These are phyloP conservation scores for Eucalyptus fibrosa DNA, from an alignment of 345 rosid genomes.

Conservation along the genomic window DNA sequence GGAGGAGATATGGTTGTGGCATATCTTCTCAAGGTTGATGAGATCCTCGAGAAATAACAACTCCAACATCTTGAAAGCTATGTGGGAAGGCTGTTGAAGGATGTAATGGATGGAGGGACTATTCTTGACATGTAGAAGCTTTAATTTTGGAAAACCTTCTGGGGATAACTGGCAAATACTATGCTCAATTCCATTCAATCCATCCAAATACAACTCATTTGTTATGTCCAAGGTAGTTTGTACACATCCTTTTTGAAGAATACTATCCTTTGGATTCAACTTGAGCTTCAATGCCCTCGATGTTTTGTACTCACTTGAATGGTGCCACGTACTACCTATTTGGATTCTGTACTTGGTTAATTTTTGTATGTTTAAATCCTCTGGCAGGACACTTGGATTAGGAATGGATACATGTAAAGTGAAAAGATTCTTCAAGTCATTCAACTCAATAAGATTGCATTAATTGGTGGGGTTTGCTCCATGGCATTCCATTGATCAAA, in stretches of 20 bases:
- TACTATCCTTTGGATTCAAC: fast-evolving
- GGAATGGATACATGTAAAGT: not conserved
- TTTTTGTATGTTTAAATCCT: not conserved
- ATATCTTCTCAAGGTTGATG: no score
- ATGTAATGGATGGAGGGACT: not conserved
- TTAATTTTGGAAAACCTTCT: not conserved
- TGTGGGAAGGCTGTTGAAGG: fast-evolving
- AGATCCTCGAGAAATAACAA: no score
- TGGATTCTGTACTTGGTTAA: not conserved
- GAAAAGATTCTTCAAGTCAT: not conserved
- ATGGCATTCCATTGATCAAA: not conserved
- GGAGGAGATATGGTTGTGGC: no score
- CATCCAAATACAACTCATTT: not conserved
- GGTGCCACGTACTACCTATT: not conserved
- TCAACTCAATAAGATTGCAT: not conserved
- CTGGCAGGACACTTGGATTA: not conserved
- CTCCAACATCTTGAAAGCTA: no score
- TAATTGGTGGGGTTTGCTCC: not conserved
- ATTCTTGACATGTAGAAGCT: not conserved
- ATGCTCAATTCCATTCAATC: not conserved
- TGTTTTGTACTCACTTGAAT: no score
- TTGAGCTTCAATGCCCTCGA: not conserved
- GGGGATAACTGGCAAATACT: not conserved
- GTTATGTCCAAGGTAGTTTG: not conserved
- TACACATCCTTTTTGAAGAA: not conserved